Conservation (phyloP, 345 rosid genomes). For the Citrus hindsii region DNA sequence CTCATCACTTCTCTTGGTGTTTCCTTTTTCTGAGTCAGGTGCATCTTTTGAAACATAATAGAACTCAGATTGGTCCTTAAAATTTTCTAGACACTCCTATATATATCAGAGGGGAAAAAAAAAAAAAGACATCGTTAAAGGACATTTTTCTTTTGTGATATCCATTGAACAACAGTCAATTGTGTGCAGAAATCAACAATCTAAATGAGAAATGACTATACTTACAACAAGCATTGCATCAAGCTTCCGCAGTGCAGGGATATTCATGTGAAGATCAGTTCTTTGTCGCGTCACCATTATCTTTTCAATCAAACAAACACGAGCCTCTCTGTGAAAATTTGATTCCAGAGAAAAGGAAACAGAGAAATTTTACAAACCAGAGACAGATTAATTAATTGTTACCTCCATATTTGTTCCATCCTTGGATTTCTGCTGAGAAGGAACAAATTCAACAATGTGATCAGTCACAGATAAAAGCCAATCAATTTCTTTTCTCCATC, state of each 20-base stretch:
- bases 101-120: not conserved
- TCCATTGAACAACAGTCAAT: not conserved
- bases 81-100: slow-evolving; percentile 79
- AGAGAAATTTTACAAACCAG: not conserved
- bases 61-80: slow-evolving; percentile 70
- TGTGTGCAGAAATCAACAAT: not conserved
- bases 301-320: slow-evolving; percentile 29
- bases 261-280: slow-evolving; percentile 82
- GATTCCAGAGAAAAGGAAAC: not conserved
- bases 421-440: slow-evolving; percentile 58
- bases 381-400: not conserved
- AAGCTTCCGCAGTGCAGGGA: slow-evolving; percentile 87
- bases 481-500: slow-evolving; percentile 67
- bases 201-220: not conserved
- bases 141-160: not conserved
- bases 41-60: slow-evolving; percentile 61
- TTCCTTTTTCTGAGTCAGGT: slow-evolving; percentile 53
- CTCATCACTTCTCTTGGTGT: slow-evolving; percentile 55
- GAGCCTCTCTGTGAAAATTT: not conserved
- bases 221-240: slow-evolving; percentile 96
- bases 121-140: not conserved
- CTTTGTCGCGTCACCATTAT: slow-evolving; percentile 83
- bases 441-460: slow-evolving; percentile 65
- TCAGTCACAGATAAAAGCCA: slow-evolving; percentile 71
- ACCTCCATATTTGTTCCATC: slow-evolving; percentile 64